phyloP scores from a whole-genome alignment of 306 rosid species.

The Urtica urens region DNA sequence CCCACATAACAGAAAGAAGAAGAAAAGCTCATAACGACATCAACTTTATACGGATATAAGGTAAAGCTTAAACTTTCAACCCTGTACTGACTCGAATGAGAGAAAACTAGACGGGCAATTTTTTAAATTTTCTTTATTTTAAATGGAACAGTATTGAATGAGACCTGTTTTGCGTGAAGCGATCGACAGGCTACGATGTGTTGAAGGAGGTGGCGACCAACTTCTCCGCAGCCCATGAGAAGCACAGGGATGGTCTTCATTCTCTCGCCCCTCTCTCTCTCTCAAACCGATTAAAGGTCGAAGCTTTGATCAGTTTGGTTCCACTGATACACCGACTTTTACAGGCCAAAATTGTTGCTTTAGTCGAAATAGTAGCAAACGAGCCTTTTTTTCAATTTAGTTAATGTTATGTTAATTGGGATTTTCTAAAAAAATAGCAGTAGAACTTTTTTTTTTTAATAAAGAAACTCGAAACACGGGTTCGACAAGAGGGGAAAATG shows the following conservation, averaged over 20 bases:
- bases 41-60: not conserved
- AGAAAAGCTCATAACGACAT: not conserved
- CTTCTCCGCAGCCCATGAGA: slow-evolving; percentile 83
- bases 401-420: too few relatives aligned
- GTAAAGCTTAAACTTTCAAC: not conserved
- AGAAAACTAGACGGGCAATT: not conserved
- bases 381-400: too few relatives aligned
- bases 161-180: slow-evolving; percentile 63
- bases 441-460: too few relatives aligned
- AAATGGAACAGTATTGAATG: not conserved
- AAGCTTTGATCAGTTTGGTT: too few relatives aligned
- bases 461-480: too few relatives aligned
- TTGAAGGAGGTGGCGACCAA: slow-evolving; percentile 81
- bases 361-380: too few relatives aligned
- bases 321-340: too few relatives aligned
- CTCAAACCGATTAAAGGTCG: too few relatives aligned
- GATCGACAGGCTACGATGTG: slow-evolving; percentile 81
- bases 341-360: too few relatives aligned
- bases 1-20: not conserved
- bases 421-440: too few relatives aligned
- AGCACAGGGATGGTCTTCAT: slow-evolving; percentile 63
- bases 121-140: not conserved
- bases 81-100: not conserved
- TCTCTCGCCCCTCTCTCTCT: not conserved
- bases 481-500: too few relatives aligned